phyloP scores from a whole-genome alignment of 768 basidiomycete genomes.

The Mycena polygramma region DNA sequence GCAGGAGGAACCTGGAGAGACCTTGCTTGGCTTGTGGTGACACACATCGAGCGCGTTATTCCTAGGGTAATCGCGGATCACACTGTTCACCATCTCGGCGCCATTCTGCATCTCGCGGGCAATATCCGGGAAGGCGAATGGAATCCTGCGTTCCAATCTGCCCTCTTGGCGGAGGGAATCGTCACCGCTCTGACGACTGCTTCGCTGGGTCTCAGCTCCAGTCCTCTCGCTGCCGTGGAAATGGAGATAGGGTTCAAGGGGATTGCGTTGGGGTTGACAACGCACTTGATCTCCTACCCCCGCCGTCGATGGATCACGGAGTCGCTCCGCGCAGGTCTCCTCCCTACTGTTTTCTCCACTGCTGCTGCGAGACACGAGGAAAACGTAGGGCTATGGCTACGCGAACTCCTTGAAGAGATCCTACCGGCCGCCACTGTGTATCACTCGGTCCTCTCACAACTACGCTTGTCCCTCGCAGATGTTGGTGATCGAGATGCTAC shows the following conservation, averaged over 20 bases:
- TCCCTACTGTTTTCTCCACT: neutral
- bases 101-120: neutral
- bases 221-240: neutral
- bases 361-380: neutral
- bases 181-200: neutral
- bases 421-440: neutral
- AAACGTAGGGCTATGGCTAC: neutral
- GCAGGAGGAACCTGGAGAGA: neutral
- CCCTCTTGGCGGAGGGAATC: neutral
- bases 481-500: neutral
- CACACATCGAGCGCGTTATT: neutral
- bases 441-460: neutral
- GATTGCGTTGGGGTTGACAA: neutral
- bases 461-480: neutral
- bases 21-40: neutral
- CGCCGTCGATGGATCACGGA: neutral
- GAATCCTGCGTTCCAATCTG: neutral
- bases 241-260: neutral
- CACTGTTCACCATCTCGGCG: neutral
- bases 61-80: neutral
- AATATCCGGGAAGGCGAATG: neutral
- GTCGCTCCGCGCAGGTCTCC: neutral
- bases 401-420: neutral
- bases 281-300: neutral
- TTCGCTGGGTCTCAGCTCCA: neutral